Percentiles rank a stretch among this genome's conserved stretches.
Conservation (phyloP, 2,329 filamentous ascomycete genomes). For the Gliomastix tumulicola region DNA sequence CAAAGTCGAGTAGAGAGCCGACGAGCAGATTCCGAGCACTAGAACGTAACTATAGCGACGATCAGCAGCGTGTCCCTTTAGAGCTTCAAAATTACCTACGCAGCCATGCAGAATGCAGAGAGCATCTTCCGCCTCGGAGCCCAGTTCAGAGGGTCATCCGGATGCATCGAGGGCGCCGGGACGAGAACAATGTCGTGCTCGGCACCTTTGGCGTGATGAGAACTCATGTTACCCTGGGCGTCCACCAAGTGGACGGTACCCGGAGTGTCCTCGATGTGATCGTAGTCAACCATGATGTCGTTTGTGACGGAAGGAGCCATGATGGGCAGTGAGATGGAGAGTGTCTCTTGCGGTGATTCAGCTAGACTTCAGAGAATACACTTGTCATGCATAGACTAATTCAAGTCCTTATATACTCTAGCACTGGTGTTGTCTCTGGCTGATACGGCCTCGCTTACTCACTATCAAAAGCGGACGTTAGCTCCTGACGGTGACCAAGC, state of each 20-base stretch:
- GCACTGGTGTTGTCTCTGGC: no score
- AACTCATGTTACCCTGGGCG: conserved; percentile 20
- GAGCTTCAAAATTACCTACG: conserved; percentile 12
- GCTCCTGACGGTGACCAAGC: no score
- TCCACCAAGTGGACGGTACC: conserved; percentile 34
- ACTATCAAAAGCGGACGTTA: no score
- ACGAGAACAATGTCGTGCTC: conserved; percentile 36
- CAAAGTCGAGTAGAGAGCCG: conserved; percentile 29
- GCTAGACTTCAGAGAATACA: no score
- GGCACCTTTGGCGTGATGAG: conserved; percentile 18
- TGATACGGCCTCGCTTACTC: no score
- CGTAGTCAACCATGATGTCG: no score
- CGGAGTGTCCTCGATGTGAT: conserved; percentile 10
- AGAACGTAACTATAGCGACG: conserved; percentile 21
- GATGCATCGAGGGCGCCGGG: conserved; percentile 44
- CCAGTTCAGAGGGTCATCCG: conserved; percentile 48
- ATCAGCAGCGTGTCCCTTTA: not conserved
- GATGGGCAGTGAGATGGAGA: no score
- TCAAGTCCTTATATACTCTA: no score
- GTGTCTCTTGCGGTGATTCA: no score
- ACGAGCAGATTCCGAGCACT: conserved; percentile 30
- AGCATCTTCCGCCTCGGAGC: conserved; percentile 29
- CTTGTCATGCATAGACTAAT: no score
- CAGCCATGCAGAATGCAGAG: conserved; percentile 16
- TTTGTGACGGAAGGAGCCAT: no score